Base-by-base conservation (phyloP, 768 basidiomycete genomes). In the Sarcodon aspratus region DNA sequence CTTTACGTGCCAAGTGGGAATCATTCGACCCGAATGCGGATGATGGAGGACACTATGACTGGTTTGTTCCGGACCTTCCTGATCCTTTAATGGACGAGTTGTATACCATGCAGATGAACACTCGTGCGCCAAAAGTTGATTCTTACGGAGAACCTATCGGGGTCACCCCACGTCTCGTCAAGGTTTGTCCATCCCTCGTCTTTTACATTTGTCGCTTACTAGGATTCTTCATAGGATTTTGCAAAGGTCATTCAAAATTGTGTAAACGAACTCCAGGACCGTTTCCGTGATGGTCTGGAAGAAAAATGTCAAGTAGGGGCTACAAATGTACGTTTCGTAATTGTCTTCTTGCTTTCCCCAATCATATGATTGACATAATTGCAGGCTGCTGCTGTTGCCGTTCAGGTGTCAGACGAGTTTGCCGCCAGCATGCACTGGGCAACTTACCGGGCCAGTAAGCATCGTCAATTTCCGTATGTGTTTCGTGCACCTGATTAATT, bases 371-470 rank as follows among this genome's bases (percentile, higher is more conserved):
- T n/a, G n/a, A n/a, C n/a, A n/a, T n/a, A n/a, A 69, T 48, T 9
- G 1, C 27, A 67, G 66, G 68, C 67, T 36, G 66, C 76, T 11
- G 62, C 62, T 1, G 64, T 66, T 46, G 75, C 79, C 8, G 62
- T 79, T 7, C 52, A 65, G 7, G 74, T 71, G 9, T 61, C 68
- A 0, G 76, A 79, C 46, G 64, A 69, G 6, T 76, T 81, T 54
- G 71, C 74, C 1, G 59, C 55, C 6, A 66, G 70, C 6, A 78
- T 79, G 74, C 78, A 81, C 51, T 81, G 80, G 79, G 63, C 50
- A 1, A 78, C 77, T 11, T 80, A 76, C 56, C 68, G 77, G 50
- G 77, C 76, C 5, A 77, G 75, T 78, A 53, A 60, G 73, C 64
- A 36, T 34, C 13, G 7, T 35, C 13, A 11, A 9, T 21, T 2